Base-by-base conservation (phyloP, 495 filamentous ascomycete species). In the Xylaria flabelliformis region DNA sequence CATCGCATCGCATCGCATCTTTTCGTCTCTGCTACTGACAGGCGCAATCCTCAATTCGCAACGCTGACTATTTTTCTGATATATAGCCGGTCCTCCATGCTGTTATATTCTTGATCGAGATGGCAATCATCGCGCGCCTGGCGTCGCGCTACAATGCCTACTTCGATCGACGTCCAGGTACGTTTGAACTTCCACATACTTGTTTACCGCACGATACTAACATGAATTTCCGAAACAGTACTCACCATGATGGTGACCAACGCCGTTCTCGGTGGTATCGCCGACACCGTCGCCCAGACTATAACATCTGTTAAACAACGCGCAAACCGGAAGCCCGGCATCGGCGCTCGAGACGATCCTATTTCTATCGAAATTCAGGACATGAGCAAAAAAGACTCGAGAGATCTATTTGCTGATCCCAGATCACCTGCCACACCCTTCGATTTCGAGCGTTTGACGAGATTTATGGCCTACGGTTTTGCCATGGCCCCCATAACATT, bases 181-280 rank as follows among this genome's bases (percentile, higher is more conserved):
- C 71, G 85, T 61, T 39, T n/a, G 36, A 51, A 71, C 48, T 69
- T 36, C 55, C 66, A 55, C 44, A 44, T 32, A 56, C 64, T 24
- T 10, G 34, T 34, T 21, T 59, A 21, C 13, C 32, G 17, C 56
- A 15, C 12, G 2, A 58, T 12, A 48, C 73, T 79, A 24, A 78
- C 65, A 44, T 9, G 4, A 7, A 24, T 24, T 4, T 61, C 83
- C 78, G 34, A 36, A 34, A 61, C 71, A 93, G 93, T 99, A 48
- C 86, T 99, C 72, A 99, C 96, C 53, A 99, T 95, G 80, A 99
- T 98, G 96, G 92, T 98, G 72, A 95, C 94, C 75, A 99, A 99
- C 82, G 92, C 96, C 69, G 91, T 99, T 42, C 89, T 99, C 34
- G 94, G 93, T 81, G 95, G 94, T 73, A 90, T 97, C 65, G 94